phyloP scores from a whole-genome alignment of 192 early-diverging fungal species.

The Podila epicladia region DNA sequence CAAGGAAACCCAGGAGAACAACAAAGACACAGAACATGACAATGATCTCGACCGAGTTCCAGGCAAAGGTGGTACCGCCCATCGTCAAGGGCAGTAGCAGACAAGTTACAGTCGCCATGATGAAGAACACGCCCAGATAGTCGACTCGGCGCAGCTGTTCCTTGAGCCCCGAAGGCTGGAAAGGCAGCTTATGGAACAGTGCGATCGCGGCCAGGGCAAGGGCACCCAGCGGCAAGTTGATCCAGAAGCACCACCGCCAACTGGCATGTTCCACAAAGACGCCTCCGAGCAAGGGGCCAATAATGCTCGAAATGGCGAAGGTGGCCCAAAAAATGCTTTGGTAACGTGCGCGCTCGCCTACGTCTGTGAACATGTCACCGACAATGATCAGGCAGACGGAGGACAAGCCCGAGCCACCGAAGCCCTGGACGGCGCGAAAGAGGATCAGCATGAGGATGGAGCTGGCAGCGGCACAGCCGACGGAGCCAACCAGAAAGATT shows the following conservation, averaged over 20 bases:
- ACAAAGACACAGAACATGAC: slow-evolving; percentile 52
- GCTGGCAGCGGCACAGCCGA: slow-evolving; percentile 55
- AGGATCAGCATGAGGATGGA: slow-evolving; percentile 69
- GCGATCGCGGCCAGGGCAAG: slow-evolving; percentile 63
- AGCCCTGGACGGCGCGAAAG: slow-evolving; percentile 78
- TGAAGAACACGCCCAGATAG: slow-evolving; percentile 61
- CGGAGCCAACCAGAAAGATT: slow-evolving; percentile 48
- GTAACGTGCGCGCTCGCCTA: slow-evolving; percentile 83
- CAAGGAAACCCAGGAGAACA: slow-evolving; percentile 56
- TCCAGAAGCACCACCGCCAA: slow-evolving; percentile 84
- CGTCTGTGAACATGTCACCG: slow-evolving; percentile 78
- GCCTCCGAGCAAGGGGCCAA: slow-evolving; percentile 90
- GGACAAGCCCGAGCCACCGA: slow-evolving; percentile 84
- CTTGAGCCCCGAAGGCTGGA: slow-evolving; percentile 50
- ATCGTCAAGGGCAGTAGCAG: slow-evolving; percentile 74
- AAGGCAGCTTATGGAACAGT: slow-evolving; percentile 66
- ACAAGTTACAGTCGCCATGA: slow-evolving; percentile 57
- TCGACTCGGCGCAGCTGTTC: slow-evolving; percentile 77
- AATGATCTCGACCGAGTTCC: slow-evolving; percentile 66
- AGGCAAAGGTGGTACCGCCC: slow-evolving; percentile 77
- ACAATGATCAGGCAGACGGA: slow-evolving; percentile 81
- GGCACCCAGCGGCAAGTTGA: slow-evolving; percentile 83
- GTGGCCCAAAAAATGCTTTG: slow-evolving; percentile 80
- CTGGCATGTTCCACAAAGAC: slow-evolving; percentile 75
- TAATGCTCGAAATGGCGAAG: slow-evolving; percentile 75